phyloP scores from a whole-genome alignment of 2,329 filamentous ascomycete genomes.

The Xylariaceae sp. region DNA sequence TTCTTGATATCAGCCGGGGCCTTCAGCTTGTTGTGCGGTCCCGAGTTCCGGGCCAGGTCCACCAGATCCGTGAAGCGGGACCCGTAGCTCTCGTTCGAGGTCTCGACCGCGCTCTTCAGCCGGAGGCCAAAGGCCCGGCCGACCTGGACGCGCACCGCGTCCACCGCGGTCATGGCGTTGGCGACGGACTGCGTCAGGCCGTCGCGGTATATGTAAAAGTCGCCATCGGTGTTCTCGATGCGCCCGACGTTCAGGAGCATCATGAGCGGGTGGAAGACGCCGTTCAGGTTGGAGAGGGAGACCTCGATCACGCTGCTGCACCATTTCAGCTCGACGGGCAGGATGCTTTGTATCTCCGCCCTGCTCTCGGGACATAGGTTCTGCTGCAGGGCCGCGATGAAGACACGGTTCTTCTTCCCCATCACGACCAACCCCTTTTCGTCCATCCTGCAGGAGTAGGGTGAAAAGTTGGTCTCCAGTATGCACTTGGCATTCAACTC shows the following conservation, averaged over 20 bases:
- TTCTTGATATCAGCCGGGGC: constrained; percentile 10
- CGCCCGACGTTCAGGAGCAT: constrained; percentile 12
- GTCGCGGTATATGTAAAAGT: constrained; percentile 13
- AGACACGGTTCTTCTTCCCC: constrained; percentile 9
- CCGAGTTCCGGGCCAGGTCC: constrained; percentile 8
- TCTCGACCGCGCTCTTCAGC: constrained; percentile 6
- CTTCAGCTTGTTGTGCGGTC: constrained; percentile 11
- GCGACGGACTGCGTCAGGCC: constrained; percentile 12
- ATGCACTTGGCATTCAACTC: constrained; percentile 9
- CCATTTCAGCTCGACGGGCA: constrained; percentile 10
- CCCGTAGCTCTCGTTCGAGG: constrained; percentile 11
- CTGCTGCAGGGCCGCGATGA: constrained; percentile 10
- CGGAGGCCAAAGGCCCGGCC: constrained; percentile 4
- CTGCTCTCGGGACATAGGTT: constrained; percentile 1
- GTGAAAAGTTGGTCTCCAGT: constrained; percentile 11
- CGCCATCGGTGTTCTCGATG: constrained; percentile 12
- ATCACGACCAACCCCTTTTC: constrained; percentile 8
- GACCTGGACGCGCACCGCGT: constrained; percentile 9
- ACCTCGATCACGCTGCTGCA: constrained; percentile 12
- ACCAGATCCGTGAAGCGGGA: constrained; percentile 3
- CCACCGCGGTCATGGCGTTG: constrained; percentile 11
- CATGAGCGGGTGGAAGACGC: constrained; percentile 11
- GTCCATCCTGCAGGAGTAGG: constrained; percentile 9
- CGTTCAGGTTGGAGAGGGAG: constrained; percentile 13
- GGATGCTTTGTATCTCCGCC: constrained; percentile 4